Conservation (phyloP, 2,329 filamentous ascomycete species). For the Escovopsis sp. region DNA sequence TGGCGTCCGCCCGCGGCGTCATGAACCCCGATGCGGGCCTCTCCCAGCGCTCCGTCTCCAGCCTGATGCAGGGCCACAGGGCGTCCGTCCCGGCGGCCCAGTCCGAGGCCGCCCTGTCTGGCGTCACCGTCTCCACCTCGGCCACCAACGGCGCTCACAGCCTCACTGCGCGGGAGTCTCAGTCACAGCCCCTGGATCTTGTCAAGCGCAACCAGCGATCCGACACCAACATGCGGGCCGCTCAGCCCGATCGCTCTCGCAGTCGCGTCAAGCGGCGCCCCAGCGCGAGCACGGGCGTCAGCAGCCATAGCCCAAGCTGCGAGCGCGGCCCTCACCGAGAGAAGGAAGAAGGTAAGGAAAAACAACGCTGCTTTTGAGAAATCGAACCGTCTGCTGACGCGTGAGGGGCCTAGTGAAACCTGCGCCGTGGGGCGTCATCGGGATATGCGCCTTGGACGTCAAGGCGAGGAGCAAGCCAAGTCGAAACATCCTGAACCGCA, state of each 20-base stretch:
- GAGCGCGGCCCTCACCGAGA: slow-evolving; percentile 45
- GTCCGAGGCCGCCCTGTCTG: slow-evolving; percentile 35
- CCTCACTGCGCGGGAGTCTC: slow-evolving; percentile 27
- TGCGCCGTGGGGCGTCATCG: slow-evolving; percentile 54
- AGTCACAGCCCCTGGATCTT: slow-evolving; percentile 27
- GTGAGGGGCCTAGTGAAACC: slow-evolving; percentile 30
- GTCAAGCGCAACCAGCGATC: slow-evolving; percentile 26
- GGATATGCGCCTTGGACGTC: slow-evolving; percentile 86
- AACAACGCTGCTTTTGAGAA: neutral
- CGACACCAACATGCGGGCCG: slow-evolving; percentile 21
- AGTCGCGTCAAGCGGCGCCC: slow-evolving; percentile 60
- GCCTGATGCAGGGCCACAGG: slow-evolving; percentile 31
- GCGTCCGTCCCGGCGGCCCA: slow-evolving; percentile 21
- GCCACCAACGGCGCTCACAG: slow-evolving; percentile 28
- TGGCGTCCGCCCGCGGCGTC: slow-evolving; percentile 38
- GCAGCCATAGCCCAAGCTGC: slow-evolving; percentile 65
- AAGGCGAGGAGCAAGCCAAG: slow-evolving; percentile 96
- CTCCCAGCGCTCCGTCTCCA: slow-evolving; percentile 26
- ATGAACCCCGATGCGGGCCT: slow-evolving; percentile 35
- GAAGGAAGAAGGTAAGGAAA: slow-evolving; percentile 36
- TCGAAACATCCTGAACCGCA: slow-evolving; percentile 82
- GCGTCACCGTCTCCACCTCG: slow-evolving; percentile 38
- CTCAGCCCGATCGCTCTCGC: slow-evolving; percentile 42
- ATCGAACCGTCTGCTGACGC: slow-evolving; percentile 1
- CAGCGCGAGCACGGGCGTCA: slow-evolving; percentile 68